Evolutionary conservation across 2,329 filamentous ascomycete species (phyloP), one percentile per base, ranked within the genome.

Genomic region (Penicillium italicum): DNA sequence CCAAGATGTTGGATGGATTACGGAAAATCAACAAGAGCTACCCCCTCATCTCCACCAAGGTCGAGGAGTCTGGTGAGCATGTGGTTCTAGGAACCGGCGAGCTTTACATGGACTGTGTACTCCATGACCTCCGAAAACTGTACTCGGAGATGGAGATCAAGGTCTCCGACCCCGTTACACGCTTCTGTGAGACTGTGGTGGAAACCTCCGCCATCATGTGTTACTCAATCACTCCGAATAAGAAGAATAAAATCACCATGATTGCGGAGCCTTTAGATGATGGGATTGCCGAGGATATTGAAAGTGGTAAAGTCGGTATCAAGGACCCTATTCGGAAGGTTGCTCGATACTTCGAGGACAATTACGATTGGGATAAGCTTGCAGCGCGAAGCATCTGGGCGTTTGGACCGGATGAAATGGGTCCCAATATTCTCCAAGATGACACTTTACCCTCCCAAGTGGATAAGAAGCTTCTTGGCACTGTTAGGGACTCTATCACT

Each of bases 61-160:
- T 99, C 4, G 94, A 99, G 72, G 94, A 99, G 75, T 97, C 91
- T 1, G 94, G 94, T 48, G 94, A 99, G 74, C 94, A 99, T 70
- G 88, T 99, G 62, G 82, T 99, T 44, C 83, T 99, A 5, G 94
- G 94, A 24, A 99, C 94, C 0, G 94, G 94, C 57, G 94, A 99
- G 73, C 80, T 99, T n/a, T 99, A 99, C 78, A 97, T 99, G 92
- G 94, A 99, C 73, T 99, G 94, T 68, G 93, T 99, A 4, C 81
- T 99, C 43, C 94, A 99, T 73, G 94, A 99, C 70, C 81, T 99
- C 44, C 88, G 94, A 51, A 85, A 87, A 38, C 76, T 97, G n/a
- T 99, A 97, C 70, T 92, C 94, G 14, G 93, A 97, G 68, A 99
- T 99, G 94, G 94, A 99, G 72, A 89, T 99, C 76, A 97, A 97